Evolutionary conservation across 1,284 basidiomycete genomes (phyloP), one percentile per base, ranked within the genome.

Genomic region (Trametes sp.): DNA sequence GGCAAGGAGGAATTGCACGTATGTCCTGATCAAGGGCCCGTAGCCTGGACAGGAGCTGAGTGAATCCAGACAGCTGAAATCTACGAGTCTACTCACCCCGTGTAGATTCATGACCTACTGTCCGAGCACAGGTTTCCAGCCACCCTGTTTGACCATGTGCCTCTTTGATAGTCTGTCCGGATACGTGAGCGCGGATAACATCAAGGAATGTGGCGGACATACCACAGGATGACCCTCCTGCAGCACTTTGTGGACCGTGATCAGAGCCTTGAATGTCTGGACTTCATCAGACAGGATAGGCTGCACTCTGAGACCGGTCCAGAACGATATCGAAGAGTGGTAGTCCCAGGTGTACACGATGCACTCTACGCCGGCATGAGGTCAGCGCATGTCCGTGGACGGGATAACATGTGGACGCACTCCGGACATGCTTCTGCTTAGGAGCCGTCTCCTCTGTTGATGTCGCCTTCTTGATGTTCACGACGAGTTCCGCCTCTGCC

Each of bases 331-430:
- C 41, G 95, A 97, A n/a, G 94, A 93, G 74, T 97, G 95, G 74
- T 98, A 98, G 77, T 98, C 96, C 96, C 96, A 98, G 16, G 96
- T 98, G 78, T 96, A 98, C 35, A 98, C 94, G 75, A 98, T 97
- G 71, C 93, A 95, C 81, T 97, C 96, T 98, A 75, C 21, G 44
- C 24, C 16, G 9, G 16, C 33, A 11, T 10, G 26, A 31, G 42
- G 35, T 67, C 24, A 62, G 54, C 21, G 19, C 24, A 19, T 9
- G 31, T 16, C 16, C 16, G 42, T n/a, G 14, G 11, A 19, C 23
- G 24, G 8, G n/a, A n/a, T 54, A 38, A 28, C 19, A 33, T 33
- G 33, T 54, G 42, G 46, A 85, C 94, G 75, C 76, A 97, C 95
- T 97, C 75, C 96, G 87, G 71, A 98, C 96, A 74, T 98, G 96